Percentiles rank a stretch among this genome's conserved stretches.
These are phyloP conservation scores for Leishmania tropica DNA, from an alignment of 208 protist species.

Conservation along the genomic window DNA sequence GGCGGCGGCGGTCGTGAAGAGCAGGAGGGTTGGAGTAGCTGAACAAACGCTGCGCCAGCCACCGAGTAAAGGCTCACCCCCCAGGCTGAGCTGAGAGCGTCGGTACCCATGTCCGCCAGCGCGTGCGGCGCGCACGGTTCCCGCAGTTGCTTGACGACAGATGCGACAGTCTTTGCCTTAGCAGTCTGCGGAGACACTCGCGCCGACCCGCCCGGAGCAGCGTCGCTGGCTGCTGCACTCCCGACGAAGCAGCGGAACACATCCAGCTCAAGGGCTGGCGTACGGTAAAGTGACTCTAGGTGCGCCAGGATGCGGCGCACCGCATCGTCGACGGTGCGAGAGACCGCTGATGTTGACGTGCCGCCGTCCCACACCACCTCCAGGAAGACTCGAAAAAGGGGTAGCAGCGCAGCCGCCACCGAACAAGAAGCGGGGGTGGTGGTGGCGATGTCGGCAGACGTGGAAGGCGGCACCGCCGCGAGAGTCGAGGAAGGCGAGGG, in stretches of 20 bases:
- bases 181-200: background rate
- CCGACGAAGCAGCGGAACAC: constrained; percentile 14
- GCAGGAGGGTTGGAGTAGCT: constrained; percentile 4
- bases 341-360: background rate
- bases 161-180: background rate
- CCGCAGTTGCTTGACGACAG: background rate
- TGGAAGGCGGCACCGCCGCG: background rate
- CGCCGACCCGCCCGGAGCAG: background rate
- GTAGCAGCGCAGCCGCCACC: constrained; percentile 1
- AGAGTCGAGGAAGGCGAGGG: background rate
- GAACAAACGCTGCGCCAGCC: constrained; percentile 8
- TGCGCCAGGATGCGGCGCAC: constrained; percentile 3
- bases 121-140: constrained; percentile 23
- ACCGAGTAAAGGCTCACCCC: constrained; percentile 17
- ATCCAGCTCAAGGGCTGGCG: constrained; percentile 18
- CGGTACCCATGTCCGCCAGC: constrained; percentile 3
- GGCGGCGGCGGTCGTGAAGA: background rate
- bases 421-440: background rate
- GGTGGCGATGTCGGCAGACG: background rate
- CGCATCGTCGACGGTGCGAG: background rate
- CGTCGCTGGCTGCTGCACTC: background rate
- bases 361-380: constrained; percentile 18
- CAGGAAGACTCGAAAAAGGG: constrained; percentile 20
- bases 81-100: constrained; percentile 9
- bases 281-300: constrained; percentile 14